These are phyloP conservation scores for Saccharomyces kudriavzevii DNA, from an alignment of 805 yeast genomes.

Conservation along the genomic window DNA sequence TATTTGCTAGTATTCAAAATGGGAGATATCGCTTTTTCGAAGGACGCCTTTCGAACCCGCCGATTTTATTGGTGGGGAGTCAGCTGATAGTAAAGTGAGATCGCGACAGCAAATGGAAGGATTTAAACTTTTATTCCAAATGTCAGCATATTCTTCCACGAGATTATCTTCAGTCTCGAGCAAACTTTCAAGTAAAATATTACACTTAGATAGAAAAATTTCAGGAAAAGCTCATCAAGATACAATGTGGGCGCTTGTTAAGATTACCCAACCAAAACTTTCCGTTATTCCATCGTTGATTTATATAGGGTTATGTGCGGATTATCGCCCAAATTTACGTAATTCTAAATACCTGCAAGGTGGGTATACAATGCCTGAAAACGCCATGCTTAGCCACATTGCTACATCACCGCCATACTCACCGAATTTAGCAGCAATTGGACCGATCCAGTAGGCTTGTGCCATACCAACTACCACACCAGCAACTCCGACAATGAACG, in stretches of 20 bases:
- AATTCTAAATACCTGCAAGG: slow-evolving; percentile 57
- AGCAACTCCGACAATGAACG: slow-evolving; percentile 62
- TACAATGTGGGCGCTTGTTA: too few species aligned
- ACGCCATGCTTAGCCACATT: slow-evolving; percentile 68
- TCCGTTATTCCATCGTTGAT: background rate
- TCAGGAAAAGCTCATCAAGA: background rate
- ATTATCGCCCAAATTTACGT: slow-evolving; percentile 41
- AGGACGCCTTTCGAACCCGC: background rate
- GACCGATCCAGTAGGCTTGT: slow-evolving; percentile 78
- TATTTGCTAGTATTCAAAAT: background rate
- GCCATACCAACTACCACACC: slow-evolving; percentile 87
- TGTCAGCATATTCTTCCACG: background rate
- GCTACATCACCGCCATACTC: slow-evolving; percentile 73
- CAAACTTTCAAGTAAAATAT: background rate
- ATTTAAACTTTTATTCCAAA: background rate
- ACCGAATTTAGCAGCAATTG: slow-evolving; percentile 58
- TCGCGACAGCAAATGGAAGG: background rate
- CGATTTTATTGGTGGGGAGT: background rate
- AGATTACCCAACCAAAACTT: background rate
- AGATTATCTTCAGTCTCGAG: background rate
- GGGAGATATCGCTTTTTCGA: background rate
- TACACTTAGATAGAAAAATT: too few species aligned
- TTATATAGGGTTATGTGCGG: background rate
- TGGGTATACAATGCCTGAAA: slow-evolving; percentile 60
- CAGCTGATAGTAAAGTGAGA: background rate